A percentile compares a stretch with the other conserved stretches of the same genome.
These are phyloP conservation scores for Backusella luteola DNA, from an alignment of 192 early-diverging fungal genomes.

Conservation along the genomic window DNA sequence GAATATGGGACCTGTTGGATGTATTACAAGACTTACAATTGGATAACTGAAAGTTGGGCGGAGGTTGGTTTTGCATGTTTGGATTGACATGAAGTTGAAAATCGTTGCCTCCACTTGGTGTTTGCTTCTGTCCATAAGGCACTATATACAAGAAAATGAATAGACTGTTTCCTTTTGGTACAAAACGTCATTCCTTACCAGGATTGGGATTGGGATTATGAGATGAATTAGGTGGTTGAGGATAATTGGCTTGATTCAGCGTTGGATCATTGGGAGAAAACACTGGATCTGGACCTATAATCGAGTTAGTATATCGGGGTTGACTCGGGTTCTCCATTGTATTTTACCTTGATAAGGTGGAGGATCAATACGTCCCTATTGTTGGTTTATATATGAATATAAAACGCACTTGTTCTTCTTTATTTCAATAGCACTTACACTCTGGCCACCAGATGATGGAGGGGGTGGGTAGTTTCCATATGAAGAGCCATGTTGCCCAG, in stretches of 20 bases:
- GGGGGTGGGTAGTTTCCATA: background rate
- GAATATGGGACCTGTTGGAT: background rate
- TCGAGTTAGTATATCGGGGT: too few species aligned
- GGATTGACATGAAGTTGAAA: conserved; percentile 33
- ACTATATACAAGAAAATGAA: background rate
- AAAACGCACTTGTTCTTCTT: background rate
- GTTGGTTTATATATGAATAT: background rate
- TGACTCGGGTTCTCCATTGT: too few species aligned
- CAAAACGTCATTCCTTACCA: background rate
- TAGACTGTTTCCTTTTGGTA: background rate
- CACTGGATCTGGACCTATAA: conserved; percentile 19
- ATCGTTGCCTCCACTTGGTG: background rate
- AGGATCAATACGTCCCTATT: background rate
- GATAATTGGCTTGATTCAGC: conserved; percentile 27
- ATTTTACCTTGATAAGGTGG: conserved; percentile 22
- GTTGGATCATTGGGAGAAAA: conserved; percentile 19
- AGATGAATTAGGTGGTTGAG: conserved; percentile 26
- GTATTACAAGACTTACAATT: conserved; percentile 38
- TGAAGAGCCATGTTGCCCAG: background rate
- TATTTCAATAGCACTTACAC: background rate
- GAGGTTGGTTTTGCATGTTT: conserved; percentile 23
- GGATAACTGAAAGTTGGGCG: conserved; percentile 46
- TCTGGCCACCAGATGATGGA: background rate
- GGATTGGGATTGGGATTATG: conserved; percentile 22
- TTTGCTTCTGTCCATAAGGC: conserved; percentile 11